These are phyloP conservation scores for Globisporangium paddicum DNA, from an alignment of 352 stramenopile species.

Conservation along the genomic window DNA sequence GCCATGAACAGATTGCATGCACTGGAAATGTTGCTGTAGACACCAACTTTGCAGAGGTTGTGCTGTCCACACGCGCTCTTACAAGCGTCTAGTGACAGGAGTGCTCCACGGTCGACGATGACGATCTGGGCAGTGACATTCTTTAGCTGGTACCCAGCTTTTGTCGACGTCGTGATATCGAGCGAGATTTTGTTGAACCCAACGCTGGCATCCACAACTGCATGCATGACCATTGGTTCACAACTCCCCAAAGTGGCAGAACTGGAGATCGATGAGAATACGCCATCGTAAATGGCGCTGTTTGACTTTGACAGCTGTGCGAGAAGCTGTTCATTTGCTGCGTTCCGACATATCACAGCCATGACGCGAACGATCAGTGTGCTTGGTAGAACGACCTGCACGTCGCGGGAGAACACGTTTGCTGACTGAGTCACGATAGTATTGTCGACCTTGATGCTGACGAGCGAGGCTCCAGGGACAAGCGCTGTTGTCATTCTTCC, in stretches of 20 bases:
- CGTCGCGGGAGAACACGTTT: conserved; percentile 25
- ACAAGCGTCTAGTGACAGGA: conserved; percentile 31
- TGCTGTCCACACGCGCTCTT: conserved; percentile 33
- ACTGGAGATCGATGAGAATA: conserved; percentile 30
- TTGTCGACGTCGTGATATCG: conserved; percentile 32
- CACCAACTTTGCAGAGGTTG: conserved; percentile 36
- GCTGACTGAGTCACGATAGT: conserved; percentile 7
- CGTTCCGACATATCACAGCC: conserved; percentile 42
- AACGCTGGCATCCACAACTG: conserved; percentile 23
- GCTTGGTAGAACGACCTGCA: conserved; percentile 25
- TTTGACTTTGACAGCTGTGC: conserved; percentile 26
- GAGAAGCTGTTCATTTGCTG: conserved; percentile 30
- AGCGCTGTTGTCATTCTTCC: conserved; percentile 28
- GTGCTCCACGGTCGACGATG: conserved; percentile 29
- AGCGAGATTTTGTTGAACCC: conserved; percentile 29
- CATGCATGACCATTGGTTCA: conserved; percentile 43
- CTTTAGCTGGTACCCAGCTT: conserved; percentile 31
- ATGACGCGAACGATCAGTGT: conserved; percentile 38
- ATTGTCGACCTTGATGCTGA: conserved; percentile 21
- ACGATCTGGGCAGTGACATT: conserved; percentile 33
- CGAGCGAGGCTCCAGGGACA: conserved; percentile 26
- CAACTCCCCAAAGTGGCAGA: conserved; percentile 21
- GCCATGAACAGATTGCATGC: conserved; percentile 48
- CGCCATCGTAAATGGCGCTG: conserved; percentile 29
- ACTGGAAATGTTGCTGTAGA: conserved; percentile 25